Evolutionary conservation across 2,329 filamentous ascomycete genomes (phyloP), one percentile per base, ranked within the genome.

Genomic region (Aspergillus vadensis): DNA sequence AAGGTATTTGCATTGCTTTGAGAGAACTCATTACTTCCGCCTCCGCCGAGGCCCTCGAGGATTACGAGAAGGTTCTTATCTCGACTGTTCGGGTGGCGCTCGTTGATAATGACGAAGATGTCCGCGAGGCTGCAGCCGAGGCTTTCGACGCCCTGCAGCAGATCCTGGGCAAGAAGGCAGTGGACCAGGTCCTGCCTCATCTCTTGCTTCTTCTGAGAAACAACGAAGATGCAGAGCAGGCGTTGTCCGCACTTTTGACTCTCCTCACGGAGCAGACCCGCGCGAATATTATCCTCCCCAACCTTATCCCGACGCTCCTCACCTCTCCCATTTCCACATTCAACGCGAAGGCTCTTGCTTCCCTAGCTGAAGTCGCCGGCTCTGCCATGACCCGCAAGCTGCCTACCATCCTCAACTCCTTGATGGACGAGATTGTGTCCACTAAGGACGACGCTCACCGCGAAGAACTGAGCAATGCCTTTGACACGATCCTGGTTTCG

Each of bases 1-100:
- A 99, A 78, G 95, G 95, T 77, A 99, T 99, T 66, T 98, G 95
- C 76, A 91, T 99, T 73, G 95, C 96, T 39, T 84, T 99, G 64
- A 91, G 92, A 69, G 96, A 99, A 76, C 87, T 99, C 58, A 96
- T 99, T 66, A 85, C 89, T 15, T 94, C 95, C 54, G 92, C 95
- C 19, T 91, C 92, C 5, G 86, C 89, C 30, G 95, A 99, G 63
- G 88, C 92, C 39, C 83, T 99, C 47, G 92, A 97, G 73, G 92
- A 96, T 65, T 93, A 97, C 72, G 94, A 99, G 75, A 95, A 95
- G 83, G 93, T 90, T 3, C 86, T 99, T 62, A 96, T 98, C 66
- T 92, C 92, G 15, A 94, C 98, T 59, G 92, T 99, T 51, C 90
- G 95, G 55, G 92, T 92, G 49, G 95, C 94, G 25, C 85, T 99